A percentile compares a stretch with the other conserved stretches of the same genome.
Evolutionary conservation across 2,329 filamentous ascomycete genomes (phyloP).

Genomic region (Penicillium sp.): DNA sequence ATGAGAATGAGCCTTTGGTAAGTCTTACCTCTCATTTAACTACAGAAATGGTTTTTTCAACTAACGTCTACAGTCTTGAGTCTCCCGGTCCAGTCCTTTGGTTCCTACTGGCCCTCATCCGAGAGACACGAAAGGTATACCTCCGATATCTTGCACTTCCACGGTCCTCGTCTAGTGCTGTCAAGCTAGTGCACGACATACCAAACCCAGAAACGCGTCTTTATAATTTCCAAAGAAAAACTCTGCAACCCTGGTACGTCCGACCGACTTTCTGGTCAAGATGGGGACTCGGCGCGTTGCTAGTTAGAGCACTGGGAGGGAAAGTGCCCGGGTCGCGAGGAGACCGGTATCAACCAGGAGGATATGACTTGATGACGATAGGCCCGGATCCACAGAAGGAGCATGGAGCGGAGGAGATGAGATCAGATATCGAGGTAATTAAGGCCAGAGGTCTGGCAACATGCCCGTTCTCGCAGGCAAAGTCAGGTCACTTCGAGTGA

Average conservation of each 20-base stretch:
- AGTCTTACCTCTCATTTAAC: background rate
- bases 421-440: conserved; percentile 9
- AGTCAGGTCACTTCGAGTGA: conserved; percentile 24
- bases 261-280: conserved; percentile 17
- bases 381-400: conserved; percentile 14
- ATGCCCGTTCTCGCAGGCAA: conserved; percentile 13
- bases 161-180: background rate
- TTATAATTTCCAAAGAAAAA: conserved; percentile 12
- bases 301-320: conserved; percentile 16
- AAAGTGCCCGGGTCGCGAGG: conserved; percentile 12
- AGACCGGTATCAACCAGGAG: conserved; percentile 10
- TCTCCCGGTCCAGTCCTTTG: background rate
- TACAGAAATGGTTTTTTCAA: background rate
- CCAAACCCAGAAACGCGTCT: conserved; percentile 10
- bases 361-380: conserved; percentile 17
- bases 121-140: background rate
- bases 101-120: background rate
- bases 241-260: conserved; percentile 23
- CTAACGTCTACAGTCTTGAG: conserved; percentile 6
- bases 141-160: conserved; percentile 8
- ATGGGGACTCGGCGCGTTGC: conserved; percentile 15
- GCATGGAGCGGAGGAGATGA: conserved; percentile 15
- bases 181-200: background rate
- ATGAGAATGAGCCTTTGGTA: conserved; percentile 16
- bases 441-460: conserved; percentile 9